Base-by-base conservation (phyloP, 306 rosid species). In the Bauhinia variegata region DNA sequence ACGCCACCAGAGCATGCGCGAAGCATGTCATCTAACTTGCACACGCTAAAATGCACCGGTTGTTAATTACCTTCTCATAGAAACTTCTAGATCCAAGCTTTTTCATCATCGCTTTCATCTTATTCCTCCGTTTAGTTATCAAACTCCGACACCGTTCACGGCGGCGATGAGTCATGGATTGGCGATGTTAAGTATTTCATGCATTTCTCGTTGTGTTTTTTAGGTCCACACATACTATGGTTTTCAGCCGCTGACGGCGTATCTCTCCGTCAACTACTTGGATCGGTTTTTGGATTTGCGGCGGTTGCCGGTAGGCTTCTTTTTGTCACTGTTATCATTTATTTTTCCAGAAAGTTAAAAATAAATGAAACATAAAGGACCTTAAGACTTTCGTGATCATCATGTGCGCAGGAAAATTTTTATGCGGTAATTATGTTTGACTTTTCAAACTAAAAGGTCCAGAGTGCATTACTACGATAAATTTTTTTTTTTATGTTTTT, bases 181-280 rank as follows among this genome's bases (percentile, higher is more conserved):
- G 3, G 57, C 63, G n/a, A 16, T 48, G 68, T 39, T 56, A 4
- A 0, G 4, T 4, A 8, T 30, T 36, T 36, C 41, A 23, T 23
- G 28, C 28, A 36, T 5, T 36, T 58, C 17, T 33, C 12, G 53
- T 17, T 17, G 12, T 14, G 48, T 39, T 57, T 53, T 70, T 30
- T 81, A 93, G 99, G 99, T 88, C 49, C 96, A 85, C 66, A 82
- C 82, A 38, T 85, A 55, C 67, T 71, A 80, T 11, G 88, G 86
- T 28, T 95, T 95, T 75, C 95, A 95, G 56, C 97, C 99, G 31
- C 65, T 90, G 31, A 95, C 99, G 83, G 95, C 91, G 67, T 95
- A 90, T 82, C 99, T 95, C 47, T 60, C 99, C 80, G 88, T 95
- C 67, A 95, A 95, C 75, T 95, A 95, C 77, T 68, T 95, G 84